These are phyloP conservation scores for Talaromyces borbonicus DNA, from an alignment of 495 filamentous ascomycete genomes.

Conservation along the genomic window DNA sequence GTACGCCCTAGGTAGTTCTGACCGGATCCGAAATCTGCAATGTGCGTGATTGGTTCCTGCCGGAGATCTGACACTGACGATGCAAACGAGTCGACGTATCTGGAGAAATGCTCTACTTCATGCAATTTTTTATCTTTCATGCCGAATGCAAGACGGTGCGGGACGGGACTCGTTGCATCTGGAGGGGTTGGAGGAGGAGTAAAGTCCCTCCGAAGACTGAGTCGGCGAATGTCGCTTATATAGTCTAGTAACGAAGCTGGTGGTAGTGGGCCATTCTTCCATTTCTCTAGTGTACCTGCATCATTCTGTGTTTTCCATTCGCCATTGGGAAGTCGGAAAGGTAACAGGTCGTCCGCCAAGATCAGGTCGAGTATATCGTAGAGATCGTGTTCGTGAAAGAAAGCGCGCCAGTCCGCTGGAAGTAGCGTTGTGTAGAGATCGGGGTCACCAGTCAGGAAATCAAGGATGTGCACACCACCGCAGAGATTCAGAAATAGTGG, in stretches of 20 bases:
- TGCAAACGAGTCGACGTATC: slow-evolving; percentile 45
- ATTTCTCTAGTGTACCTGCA: too few species aligned
- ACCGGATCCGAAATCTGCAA: slow-evolving; percentile 91
- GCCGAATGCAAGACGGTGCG: slow-evolving; percentile 65
- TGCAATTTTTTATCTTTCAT: slow-evolving; percentile 97
- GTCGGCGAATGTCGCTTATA: slow-evolving; percentile 59
- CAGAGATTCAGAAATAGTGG: slow-evolving; percentile 78
- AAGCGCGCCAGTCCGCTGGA: slow-evolving; percentile 69
- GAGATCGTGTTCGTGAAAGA: slow-evolving; percentile 58
- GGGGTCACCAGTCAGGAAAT: slow-evolving; percentile 85
- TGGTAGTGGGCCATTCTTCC: slow-evolving; percentile 45
- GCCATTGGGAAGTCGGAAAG: slow-evolving; percentile 10
- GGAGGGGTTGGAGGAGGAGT: slow-evolving; percentile 19
- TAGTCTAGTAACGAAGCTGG: slow-evolving; percentile 64
- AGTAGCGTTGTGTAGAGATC: slow-evolving; percentile 66
- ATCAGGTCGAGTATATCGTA: slow-evolving; percentile 70
- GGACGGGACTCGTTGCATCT: slow-evolving; percentile 37
- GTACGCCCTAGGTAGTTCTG: slow-evolving; percentile 92
- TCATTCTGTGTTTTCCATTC: not conserved
- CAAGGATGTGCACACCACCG: slow-evolving; percentile 88
- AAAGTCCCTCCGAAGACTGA: slow-evolving; percentile 58
- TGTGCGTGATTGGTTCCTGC: slow-evolving; percentile 59
- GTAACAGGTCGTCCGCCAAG: slow-evolving; percentile 58
- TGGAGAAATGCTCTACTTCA: slow-evolving; percentile 62
- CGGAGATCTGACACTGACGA: slow-evolving; percentile 46